Evolutionary conservation across 139 green algal genomes (phyloP).

Genomic region (Picochlorum sp.): DNA sequence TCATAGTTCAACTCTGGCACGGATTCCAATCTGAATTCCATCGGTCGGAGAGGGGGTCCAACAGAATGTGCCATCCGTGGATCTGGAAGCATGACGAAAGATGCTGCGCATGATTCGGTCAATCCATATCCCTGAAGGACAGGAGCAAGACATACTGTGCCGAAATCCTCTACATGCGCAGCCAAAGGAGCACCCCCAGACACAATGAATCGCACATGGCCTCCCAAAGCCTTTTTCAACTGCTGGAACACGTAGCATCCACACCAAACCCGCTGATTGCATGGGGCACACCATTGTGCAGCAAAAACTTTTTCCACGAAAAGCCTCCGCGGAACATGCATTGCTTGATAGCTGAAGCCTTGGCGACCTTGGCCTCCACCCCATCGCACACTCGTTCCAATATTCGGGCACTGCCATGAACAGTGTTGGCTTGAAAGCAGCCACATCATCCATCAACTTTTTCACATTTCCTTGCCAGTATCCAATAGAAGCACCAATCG

Average conservation of each 20-base stretch:
- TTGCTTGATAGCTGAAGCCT: slow-evolving; percentile 33
- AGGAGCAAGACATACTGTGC: slow-evolving; percentile 62
- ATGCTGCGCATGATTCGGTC: slow-evolving; percentile 81
- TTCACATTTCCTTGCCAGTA: slow-evolving; percentile 71
- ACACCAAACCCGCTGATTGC: slow-evolving; percentile 15
- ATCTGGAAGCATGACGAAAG: slow-evolving; percentile 58
- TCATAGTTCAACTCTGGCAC: slow-evolving; percentile 62
- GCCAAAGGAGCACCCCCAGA: slow-evolving; percentile 79
- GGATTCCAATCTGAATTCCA: slow-evolving; percentile 54
- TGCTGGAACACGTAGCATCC: slow-evolving; percentile 78
- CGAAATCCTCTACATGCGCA: slow-evolving; percentile 78
- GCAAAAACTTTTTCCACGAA: slow-evolving; percentile 58
- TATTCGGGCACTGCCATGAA: slow-evolving; percentile 74
- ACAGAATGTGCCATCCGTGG: slow-evolving; percentile 60
- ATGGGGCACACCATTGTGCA: slow-evolving; percentile 49
- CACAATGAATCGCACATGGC: slow-evolving; percentile 66
- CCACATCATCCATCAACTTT: slow-evolving; percentile 63
- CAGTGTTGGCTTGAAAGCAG: slow-evolving; percentile 56
- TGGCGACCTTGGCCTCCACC: slow-evolving; percentile 30
- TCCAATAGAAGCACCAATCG: slow-evolving; percentile 43
- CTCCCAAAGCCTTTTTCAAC: slow-evolving; percentile 56
- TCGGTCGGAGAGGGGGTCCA: slow-evolving; percentile 48
- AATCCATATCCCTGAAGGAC: slow-evolving; percentile 84
- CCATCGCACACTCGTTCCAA: slow-evolving; percentile 62
- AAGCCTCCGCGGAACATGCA: slow-evolving; percentile 66